Base-by-base conservation (phyloP, 208 protist genomes). In the Acanthamoeba castellanii region DNA sequence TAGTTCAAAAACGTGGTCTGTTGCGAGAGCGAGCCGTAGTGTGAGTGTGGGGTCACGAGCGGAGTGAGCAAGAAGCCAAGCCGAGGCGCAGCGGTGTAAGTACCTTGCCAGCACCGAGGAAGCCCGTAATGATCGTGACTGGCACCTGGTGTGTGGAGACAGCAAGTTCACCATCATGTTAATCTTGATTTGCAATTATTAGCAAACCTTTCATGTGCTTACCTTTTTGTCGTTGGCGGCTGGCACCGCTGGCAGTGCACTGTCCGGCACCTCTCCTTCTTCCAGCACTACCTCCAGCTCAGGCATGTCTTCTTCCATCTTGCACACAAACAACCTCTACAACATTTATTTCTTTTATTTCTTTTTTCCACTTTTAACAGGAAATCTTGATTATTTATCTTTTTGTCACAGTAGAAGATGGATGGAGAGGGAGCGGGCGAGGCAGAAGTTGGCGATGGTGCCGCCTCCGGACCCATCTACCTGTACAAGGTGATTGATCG, bases 1-100 rank as follows among this genome's bases (percentile, higher is more conserved):
- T 97, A 96, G 74, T 96, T 96, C 61, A 97, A 59, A 55, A 97
- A 95, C 13, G 96, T 97, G 45, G 95, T 97, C 96, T 97, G 85
- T 8, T 9, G 4, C 3, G 13, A 22, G 59, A 5, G 11, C 1
- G 22, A 45, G 25, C 37, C 34, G 32, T 0, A 14, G 6, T 13
- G 42, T 61, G 8, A 14, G 6, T 13, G 42, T 61, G 5, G 82
- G 90, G 42, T n/a, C 50, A 64, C 25, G 32, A 0, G 14, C 55
- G 47, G 47, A 78, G 5, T 30, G 0, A 45, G 25, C 6, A 30
- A 42, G 32, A 34, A 3, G 68, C 25, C 4, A 34, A 59, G 14
- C 1, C 22, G 13, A 76, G 66, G 18, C 25, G 11, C 37, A 30
- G 9, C 66, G 34, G 68, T 55, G 50, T 18, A 18, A 18, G 50